These are phyloP conservation scores for Boletus rubescentipes DNA, from an alignment of 768 basidiomycete species.

Conservation along the genomic window DNA sequence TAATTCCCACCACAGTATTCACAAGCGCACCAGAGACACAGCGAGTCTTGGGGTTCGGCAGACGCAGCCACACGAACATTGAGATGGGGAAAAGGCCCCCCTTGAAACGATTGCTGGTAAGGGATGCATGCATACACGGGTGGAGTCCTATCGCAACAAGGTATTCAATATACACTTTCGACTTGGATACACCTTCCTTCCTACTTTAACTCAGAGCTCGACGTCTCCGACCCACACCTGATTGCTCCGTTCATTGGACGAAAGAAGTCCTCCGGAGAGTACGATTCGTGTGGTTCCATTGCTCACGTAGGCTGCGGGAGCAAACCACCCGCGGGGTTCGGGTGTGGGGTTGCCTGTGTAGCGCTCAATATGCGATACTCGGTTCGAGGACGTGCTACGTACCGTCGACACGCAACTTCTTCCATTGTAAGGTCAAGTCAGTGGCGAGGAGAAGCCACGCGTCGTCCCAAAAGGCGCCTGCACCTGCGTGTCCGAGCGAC, in stretches of 20 bases:
- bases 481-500: slow-evolving; percentile 38
- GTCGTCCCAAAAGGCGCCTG: slow-evolving; percentile 41
- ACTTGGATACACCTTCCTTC: no score
- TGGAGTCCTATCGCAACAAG: no score
- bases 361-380: no score
- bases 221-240: slow-evolving; percentile 43
- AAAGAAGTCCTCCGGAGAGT: slow-evolving; percentile 41
- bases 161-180: no score
- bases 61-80: no score
- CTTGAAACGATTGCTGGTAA: no score
- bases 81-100: no score
- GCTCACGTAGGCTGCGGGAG: slow-evolving; percentile 26
- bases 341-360: slow-evolving; percentile 12
- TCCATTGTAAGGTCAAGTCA: slow-evolving; percentile 24
- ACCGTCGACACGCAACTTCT: slow-evolving; percentile 17
- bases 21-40: no score
- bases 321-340: slow-evolving; percentile 39
- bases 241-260: slow-evolving; percentile 40
- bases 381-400: not conserved
- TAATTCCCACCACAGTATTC: no score
- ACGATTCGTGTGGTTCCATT: slow-evolving; percentile 29
- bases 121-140: no score
- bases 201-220: slow-evolving; percentile 8
- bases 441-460: slow-evolving; percentile 34
- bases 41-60: no score